Conservation (phyloP, 1,284 basidiomycete genomes). For the Melanopsichium pennsylvanicum region DNA sequence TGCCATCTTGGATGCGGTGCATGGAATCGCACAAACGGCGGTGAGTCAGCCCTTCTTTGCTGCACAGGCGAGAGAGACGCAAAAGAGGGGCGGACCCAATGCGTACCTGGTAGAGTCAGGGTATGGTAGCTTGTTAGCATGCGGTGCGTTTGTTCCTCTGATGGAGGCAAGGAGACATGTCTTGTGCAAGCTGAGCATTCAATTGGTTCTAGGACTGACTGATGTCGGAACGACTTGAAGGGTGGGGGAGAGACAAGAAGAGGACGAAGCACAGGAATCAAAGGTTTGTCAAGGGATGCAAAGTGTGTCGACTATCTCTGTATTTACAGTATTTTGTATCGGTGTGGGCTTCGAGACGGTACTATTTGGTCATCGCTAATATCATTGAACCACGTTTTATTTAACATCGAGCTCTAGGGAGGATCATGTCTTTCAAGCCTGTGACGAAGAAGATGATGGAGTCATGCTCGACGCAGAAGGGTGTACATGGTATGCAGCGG, state of each 20-base stretch:
- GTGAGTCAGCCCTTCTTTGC: conserved; percentile 60
- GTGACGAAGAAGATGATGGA: too few relatives aligned
- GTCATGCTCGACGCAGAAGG: too few relatives aligned
- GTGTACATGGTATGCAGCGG: too few relatives aligned
- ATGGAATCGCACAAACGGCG: conserved; percentile 55
- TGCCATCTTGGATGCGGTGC: conserved; percentile 57
- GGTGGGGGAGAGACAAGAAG: too few relatives aligned
- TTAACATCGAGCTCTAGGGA: too few relatives aligned
- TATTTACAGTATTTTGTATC: background rate
- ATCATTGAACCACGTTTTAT: background rate
- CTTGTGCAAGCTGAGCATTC: conserved; percentile 52
- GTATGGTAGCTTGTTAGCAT: conserved; percentile 56
- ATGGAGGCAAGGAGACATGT: conserved; percentile 44
- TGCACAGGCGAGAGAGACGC: conserved; percentile 60
- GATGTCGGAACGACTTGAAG: conserved; percentile 48
- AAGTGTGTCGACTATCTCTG: too few relatives aligned
- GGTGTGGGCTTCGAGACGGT: background rate
- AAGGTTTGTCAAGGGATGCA: too few relatives aligned
- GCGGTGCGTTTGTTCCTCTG: conserved; percentile 51
- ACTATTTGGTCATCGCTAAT: conserved; percentile 8
- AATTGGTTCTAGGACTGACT: conserved; percentile 53
- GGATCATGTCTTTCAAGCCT: too few relatives aligned
- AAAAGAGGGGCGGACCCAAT: conserved; percentile 51
- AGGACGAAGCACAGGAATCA: too few relatives aligned
- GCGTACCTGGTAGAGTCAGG: conserved; percentile 59